These are phyloP conservation scores for Golubevia sp. DNA, from an alignment of 1,284 basidiomycete genomes.

Conservation along the genomic window DNA sequence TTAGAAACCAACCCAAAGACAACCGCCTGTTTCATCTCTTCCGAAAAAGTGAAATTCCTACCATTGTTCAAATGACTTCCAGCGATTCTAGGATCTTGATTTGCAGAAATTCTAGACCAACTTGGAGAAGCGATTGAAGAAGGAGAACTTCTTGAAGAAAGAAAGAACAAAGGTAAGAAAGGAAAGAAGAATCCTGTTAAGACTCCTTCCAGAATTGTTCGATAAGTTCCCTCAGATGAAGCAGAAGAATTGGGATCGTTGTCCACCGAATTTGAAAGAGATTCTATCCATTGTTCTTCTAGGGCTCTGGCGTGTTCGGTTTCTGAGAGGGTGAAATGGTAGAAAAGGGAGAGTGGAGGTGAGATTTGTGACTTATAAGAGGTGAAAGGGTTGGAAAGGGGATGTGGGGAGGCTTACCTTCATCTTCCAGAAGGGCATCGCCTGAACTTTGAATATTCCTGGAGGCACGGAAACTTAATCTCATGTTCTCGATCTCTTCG, in stretches of 20 bases:
- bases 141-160: conserved; percentile 16
- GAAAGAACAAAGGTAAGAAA: conserved; percentile 22
- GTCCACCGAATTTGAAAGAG: conserved; percentile 9
- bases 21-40: conserved; percentile 25
- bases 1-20: conserved; percentile 21
- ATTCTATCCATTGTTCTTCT: conserved; percentile 33
- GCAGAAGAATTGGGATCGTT: conserved; percentile 7
- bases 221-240: conserved; percentile 5
- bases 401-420: not conserved
- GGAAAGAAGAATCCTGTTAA: conserved; percentile 25
- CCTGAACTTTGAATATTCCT: not conserved
- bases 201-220: conserved; percentile 19
- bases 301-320: conserved; percentile 19
- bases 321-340: conserved; percentile 19
- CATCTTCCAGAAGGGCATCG: not conserved
- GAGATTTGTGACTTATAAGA: conserved; percentile 9
- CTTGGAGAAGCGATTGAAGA: not conserved
- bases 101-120: not conserved
- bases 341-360: conserved; percentile 15
- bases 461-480: not conserved
- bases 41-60: conserved; percentile 14
- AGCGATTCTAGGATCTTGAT: conserved; percentile 16
- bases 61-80: conserved; percentile 5
- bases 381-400: not conserved
- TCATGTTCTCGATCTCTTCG: conserved; percentile 18